phyloP scores from a whole-genome alignment of 306 rosid genomes.

The Dryas alaskensis region DNA sequence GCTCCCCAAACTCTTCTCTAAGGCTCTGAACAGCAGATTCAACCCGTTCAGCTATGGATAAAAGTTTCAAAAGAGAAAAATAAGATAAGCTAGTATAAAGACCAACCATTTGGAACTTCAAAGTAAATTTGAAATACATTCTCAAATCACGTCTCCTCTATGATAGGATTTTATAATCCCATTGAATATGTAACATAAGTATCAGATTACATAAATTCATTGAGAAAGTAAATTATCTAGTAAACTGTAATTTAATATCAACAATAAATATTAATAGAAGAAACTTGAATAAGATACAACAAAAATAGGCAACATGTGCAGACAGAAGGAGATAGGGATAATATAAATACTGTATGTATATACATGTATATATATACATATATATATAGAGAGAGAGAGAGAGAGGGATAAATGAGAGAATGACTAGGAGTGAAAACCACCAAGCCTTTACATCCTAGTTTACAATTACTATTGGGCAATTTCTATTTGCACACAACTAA shows the following conservation, averaged over 20 bases:
- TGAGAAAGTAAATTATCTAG: neutral
- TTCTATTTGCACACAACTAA: no score
- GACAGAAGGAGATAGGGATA: no score
- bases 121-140: constrained; percentile 11
- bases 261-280: neutral
- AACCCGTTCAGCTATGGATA: constrained; percentile 60
- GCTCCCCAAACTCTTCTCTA: constrained; percentile 77
- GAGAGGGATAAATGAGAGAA: no score
- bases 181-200: neutral
- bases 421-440: no score
- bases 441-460: no score
- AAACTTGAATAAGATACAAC: neutral
- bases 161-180: neutral
- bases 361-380: no score
- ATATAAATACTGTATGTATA: no score
- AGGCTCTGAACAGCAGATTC: constrained; percentile 56
- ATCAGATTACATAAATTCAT: neutral
- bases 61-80: constrained; percentile 19
- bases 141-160: neutral
- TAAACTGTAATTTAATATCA: neutral
- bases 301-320: neutral
- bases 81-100: constrained; percentile 9
- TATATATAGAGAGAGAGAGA: no score
- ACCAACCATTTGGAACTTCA: constrained; percentile 6
- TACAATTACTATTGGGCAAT: no score